These are phyloP conservation scores for Acanthamoeba castellanii DNA, from an alignment of 208 protist genomes.

Conservation along the genomic window DNA sequence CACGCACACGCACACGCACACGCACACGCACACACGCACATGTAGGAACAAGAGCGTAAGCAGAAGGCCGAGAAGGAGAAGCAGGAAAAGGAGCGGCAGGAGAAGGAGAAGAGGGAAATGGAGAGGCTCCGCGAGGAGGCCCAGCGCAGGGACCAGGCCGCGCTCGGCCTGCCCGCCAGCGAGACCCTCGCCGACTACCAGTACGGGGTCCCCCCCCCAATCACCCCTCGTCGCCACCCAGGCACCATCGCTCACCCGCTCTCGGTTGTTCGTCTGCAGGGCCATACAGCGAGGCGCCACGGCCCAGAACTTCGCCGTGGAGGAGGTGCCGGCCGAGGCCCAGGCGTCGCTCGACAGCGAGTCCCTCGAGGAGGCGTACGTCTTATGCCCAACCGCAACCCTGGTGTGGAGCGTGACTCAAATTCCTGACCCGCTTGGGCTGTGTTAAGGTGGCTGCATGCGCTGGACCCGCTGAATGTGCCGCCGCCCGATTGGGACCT, in stretches of 20 bases:
- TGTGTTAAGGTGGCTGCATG: slow-evolving; percentile 4
- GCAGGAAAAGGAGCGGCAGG: slow-evolving; percentile 58
- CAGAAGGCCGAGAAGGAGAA: slow-evolving; percentile 50
- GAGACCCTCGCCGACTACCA: slow-evolving; percentile 60
- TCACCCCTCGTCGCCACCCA: background rate
- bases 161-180: slow-evolving; percentile 56
- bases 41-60: slow-evolving; percentile 60
- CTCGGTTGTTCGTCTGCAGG: background rate
- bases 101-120: slow-evolving; percentile 49
- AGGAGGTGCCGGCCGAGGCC: slow-evolving; percentile 30
- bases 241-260: background rate
- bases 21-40: background rate
- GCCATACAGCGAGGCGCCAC: slow-evolving; percentile 31
- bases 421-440: background rate
- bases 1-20: background rate
- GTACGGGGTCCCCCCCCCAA: background rate
- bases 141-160: slow-evolving; percentile 48
- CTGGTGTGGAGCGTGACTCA: too few species aligned
- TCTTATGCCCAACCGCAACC: background rate
- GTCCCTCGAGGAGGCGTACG: slow-evolving; percentile 44
- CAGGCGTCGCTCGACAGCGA: background rate
- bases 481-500: slow-evolving; percentile 48
- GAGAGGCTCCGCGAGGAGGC: slow-evolving; percentile 61
- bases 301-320: slow-evolving; percentile 31
- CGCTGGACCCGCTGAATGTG: slow-evolving; percentile 39